A percentile compares a stretch with the other conserved stretches of the same genome.
Conservation (phyloP, 305 asterid species). For the Stenogyne calaminthoides region DNA sequence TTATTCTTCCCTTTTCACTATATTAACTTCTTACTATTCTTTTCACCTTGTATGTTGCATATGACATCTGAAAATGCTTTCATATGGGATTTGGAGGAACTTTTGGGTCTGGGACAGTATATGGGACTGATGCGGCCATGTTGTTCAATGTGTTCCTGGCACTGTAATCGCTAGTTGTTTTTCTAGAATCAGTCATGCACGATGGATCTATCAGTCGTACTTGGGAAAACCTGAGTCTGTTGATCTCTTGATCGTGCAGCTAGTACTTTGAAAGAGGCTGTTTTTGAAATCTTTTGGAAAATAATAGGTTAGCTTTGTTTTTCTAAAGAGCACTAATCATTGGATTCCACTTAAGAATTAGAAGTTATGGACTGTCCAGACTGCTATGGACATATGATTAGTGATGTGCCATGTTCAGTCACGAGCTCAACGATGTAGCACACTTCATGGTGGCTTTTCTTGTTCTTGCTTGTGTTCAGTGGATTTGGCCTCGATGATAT, state of each 20-base stretch:
- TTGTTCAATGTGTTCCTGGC: slow-evolving; percentile 29
- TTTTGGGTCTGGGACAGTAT: slow-evolving; percentile 25
- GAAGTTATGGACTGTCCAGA: background rate
- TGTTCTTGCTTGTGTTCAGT: slow-evolving; percentile 12
- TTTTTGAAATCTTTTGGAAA: background rate
- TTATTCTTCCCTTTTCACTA: background rate
- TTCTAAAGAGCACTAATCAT: slow-evolving; percentile 18
- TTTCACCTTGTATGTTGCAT: slow-evolving; percentile 31
- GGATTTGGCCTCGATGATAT: slow-evolving; percentile 10
- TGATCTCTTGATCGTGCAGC: slow-evolving; percentile 28
- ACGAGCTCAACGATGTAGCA: slow-evolving; percentile 17
- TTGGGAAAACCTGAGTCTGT: slow-evolving; percentile 23
- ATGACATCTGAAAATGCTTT: slow-evolving; percentile 35
- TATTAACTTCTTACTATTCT: slow-evolving; percentile 16
- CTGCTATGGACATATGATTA: background rate
- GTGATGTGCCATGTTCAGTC: slow-evolving; percentile 16
- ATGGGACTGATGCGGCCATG: slow-evolving; percentile 33
- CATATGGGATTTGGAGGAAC: slow-evolving; percentile 32
- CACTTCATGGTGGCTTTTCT: slow-evolving; percentile 17
- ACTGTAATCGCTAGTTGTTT: slow-evolving; percentile 25
- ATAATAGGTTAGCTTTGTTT: background rate
- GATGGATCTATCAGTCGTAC: slow-evolving; percentile 24
- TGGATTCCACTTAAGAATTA: slow-evolving; percentile 15
- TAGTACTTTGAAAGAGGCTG: slow-evolving; percentile 16
- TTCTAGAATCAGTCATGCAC: slow-evolving; percentile 25